phyloP scores from a whole-genome alignment of 176 grass and related monocot genomes.

The Carex littledalei region DNA sequence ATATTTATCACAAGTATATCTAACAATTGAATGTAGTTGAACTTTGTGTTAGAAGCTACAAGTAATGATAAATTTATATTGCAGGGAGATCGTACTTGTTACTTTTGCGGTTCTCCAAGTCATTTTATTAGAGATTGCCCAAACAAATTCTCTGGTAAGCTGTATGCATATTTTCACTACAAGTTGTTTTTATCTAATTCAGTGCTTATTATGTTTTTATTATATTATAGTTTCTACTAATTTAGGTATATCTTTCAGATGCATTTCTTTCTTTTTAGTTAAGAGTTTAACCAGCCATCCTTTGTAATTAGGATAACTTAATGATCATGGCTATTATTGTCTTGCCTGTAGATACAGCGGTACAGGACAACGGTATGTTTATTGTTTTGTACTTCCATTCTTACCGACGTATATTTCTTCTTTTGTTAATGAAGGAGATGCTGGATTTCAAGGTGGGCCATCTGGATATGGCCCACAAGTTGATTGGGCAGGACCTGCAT shows the following conservation, averaged over 20 bases:
- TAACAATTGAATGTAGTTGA: neutral
- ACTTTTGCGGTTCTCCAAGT: conserved; percentile 27
- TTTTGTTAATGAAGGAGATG: neutral
- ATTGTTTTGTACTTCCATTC: conserved; percentile 1
- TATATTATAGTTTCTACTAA: neutral
- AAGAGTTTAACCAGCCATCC: neutral
- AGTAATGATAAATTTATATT: neutral
- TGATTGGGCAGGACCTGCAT: conserved; percentile 26
- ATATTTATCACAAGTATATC: neutral
- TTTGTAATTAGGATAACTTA: neutral
- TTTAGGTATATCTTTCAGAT: neutral
- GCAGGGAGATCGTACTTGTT: conserved; percentile 25
- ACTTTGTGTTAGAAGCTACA: neutral
- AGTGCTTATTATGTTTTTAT: neutral
- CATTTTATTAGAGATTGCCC: conserved; percentile 31
- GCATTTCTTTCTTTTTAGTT: neutral
- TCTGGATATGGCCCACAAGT: conserved; percentile 20
- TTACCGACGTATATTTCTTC: neutral
- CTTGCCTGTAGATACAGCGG: neutral
- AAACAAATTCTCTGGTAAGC: conserved; percentile 19
- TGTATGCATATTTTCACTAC: neutral
- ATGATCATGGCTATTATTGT: neutral
- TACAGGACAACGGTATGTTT: neutral
- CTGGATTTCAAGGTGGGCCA: conserved; percentile 17
- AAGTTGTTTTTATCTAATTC: neutral